Evolutionary conservation across 257 asterid genomes (phyloP).

Genomic region (Nicotiana attenuata): DNA sequence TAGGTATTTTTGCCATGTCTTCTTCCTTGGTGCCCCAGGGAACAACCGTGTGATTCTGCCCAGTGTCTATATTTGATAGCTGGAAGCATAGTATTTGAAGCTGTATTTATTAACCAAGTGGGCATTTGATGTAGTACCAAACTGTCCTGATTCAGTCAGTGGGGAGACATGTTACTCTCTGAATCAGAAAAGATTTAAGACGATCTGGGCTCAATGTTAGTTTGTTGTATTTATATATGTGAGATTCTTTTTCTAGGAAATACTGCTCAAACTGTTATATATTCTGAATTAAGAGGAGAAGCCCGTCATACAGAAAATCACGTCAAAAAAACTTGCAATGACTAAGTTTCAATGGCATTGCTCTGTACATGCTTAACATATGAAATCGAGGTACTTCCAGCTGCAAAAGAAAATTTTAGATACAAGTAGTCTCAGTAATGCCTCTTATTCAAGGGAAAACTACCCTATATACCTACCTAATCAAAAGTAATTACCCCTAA

Average conservation of each 20-base stretch:
- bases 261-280: background rate
- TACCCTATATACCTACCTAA: too few relatives aligned
- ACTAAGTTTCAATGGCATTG: background rate
- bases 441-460: constrained; percentile 2
- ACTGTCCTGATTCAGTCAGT: background rate
- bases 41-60: background rate
- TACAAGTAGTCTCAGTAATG: background rate
- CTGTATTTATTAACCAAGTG: background rate
- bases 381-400: background rate
- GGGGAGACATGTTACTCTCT: background rate
- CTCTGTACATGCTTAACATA: background rate
- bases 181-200: background rate
- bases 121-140: background rate
- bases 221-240: background rate
- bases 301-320: background rate
- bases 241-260: background rate
- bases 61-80: background rate
- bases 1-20: background rate
- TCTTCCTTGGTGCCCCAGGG: background rate
- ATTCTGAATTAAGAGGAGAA: too few relatives aligned
- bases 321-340: background rate
- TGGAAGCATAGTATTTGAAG: background rate
- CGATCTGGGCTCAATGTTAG: background rate
- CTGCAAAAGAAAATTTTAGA: background rate
- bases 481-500: too few relatives aligned